Base-by-base conservation (phyloP, 2,329 filamentous ascomycete species). In the Alternaria metachromatica region DNA sequence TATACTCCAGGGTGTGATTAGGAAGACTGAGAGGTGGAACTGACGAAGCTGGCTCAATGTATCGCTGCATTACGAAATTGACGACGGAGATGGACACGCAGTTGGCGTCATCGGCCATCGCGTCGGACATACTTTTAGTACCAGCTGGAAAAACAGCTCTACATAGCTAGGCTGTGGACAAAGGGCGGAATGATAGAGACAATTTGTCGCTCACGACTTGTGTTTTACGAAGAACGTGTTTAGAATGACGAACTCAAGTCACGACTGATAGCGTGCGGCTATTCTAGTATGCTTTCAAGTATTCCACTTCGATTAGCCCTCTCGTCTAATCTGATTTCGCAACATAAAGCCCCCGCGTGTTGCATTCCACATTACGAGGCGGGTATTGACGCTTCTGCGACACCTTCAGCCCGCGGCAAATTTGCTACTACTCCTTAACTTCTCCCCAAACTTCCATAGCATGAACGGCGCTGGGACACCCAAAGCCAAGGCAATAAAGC, bases 401-500 rank as follows among this genome's bases (percentile, higher is more conserved):
- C 37, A 41, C 37, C 43, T 45, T 51, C 28, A 63, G 4, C 82
- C 82, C 51, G 84, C 83, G 43, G 84, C 85, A 74, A 82, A 87
- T 21, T 81, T 77, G 74, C 84, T 86, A 74, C 76, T 81, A 62
- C 68, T 79, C 66, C 85, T 77, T 72, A 87, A 63, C 53, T 49
- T 70, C 73, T 81, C 80, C 0, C 86, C 85, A 75, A 78, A 86
- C 51, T 74, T 82, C 85, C 84, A 87, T 58, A 87, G 67, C 60
- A 87, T 72, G 3, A 86, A 73, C 15, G 85, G 85, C 21, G 84
- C 84, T 2, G 84, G 83, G 21, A 85, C 66, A 5, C 81, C 80
- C 37, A 82, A 21, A 6, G 11, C 76, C 53, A 82, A 21, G 2
- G 75, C 76, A 15, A 81, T 50, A 44, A 82, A 81, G 0, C 71